These are phyloP conservation scores for Musa schizocarpa DNA, from an alignment of 176 grass and related monocot genomes.

Conservation along the genomic window DNA sequence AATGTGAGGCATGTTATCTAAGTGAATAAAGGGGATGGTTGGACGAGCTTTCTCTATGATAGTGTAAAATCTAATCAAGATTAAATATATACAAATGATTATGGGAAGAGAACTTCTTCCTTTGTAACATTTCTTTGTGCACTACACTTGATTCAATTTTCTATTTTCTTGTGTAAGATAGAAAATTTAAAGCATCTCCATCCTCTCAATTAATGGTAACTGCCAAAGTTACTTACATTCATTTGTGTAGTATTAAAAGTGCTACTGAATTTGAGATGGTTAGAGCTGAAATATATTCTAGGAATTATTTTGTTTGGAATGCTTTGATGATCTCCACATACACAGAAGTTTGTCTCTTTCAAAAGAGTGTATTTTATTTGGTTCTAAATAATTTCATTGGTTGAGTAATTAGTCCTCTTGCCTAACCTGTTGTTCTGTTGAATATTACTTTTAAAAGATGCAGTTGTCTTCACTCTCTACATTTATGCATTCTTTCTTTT, in stretches of 20 bases:
- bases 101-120: no score
- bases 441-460: background rate
- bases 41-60: no score
- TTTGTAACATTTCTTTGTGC: background rate
- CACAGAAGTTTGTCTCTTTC: no score
- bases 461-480: no score
- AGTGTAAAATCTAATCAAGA: no score
- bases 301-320: background rate
- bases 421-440: background rate
- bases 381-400: no score
- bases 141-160: background rate
- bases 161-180: background rate
- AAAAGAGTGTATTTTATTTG: no score
- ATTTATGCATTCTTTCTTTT: no score
- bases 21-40: no score
- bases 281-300: background rate
- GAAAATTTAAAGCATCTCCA: background rate
- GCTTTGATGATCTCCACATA: background rate
- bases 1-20: no score
- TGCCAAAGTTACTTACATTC: background rate
- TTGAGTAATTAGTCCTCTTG: background rate
- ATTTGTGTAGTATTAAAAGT: background rate
- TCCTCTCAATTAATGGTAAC: background rate
- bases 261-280: background rate
- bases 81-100: no score